These are phyloP conservation scores for Fragaria nilgerrensis DNA, from an alignment of 306 rosid species.

Conservation along the genomic window DNA sequence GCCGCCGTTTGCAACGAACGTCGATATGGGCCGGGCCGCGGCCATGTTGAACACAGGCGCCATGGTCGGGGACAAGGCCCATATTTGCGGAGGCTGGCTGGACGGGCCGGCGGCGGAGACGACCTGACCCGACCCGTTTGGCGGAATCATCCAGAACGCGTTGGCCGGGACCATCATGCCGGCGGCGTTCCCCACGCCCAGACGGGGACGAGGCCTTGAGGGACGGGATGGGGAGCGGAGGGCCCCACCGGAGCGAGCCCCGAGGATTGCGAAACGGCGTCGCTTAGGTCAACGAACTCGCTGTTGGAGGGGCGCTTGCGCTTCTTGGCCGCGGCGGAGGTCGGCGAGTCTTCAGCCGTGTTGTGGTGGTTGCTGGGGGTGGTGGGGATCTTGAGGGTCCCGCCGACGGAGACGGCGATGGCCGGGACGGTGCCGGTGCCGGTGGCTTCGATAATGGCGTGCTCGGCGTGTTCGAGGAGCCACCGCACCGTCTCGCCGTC, in stretches of 20 bases:
- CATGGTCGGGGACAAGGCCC: constrained; percentile 54
- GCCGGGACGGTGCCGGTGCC: constrained; percentile 53
- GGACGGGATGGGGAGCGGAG: constrained; percentile 21
- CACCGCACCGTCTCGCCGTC: constrained; percentile 55
- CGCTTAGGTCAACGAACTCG: constrained; percentile 46
- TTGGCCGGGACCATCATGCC: constrained; percentile 57
- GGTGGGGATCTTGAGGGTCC: constrained; percentile 45
- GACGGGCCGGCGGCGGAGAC: constrained; percentile 7
- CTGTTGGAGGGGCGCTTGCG: constrained; percentile 51
- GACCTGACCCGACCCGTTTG: constrained; percentile 8
- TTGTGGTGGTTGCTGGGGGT: not conserved
- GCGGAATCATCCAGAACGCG: constrained; percentile 68
- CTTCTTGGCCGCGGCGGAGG: constrained; percentile 34
- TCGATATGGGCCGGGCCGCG: constrained; percentile 39
- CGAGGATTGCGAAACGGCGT: constrained; percentile 37
- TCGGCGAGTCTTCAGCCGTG: not conserved
- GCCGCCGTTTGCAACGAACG: constrained; percentile 17
- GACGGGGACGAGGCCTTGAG: constrained; percentile 51
- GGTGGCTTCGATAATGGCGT: constrained; percentile 47
- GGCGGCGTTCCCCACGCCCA: constrained; percentile 50
- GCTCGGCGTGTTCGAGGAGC: constrained; percentile 49
- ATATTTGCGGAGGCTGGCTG: constrained; percentile 42
- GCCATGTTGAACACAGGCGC: constrained; percentile 46
- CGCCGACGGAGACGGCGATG: constrained; percentile 49
- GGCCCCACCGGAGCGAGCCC: constrained; percentile 53